Evolutionary conservation across 139 green algal species (phyloP), one percentile per base, ranked within the genome.

Genomic region (Yamagishiella unicocca): DNA sequence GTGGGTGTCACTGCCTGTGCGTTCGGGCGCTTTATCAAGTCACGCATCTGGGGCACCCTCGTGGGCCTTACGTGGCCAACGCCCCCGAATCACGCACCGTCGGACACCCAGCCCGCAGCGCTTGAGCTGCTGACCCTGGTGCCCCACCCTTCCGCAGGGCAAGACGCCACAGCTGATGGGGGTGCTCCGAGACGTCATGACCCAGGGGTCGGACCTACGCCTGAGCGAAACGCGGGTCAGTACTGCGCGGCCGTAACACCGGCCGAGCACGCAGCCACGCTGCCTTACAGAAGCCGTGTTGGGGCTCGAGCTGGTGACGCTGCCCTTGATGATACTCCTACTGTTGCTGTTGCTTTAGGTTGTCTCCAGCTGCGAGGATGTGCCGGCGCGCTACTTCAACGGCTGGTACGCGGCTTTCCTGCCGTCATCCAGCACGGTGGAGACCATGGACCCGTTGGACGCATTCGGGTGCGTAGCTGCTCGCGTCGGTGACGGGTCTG

Each of bases 281-380:
- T n/a, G n/a, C n/a, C n/a, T n/a, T n/a, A n/a, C n/a, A n/a, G n/a
- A n/a, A n/a, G n/a, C n/a, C n/a, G n/a, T n/a, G n/a, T n/a, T n/a
- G n/a, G n/a, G n/a, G n/a, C n/a, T n/a, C n/a, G n/a, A n/a, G n/a
- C n/a, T n/a, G n/a, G 50, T 17, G 50, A 17, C 50, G 17, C 14
- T 61, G 50, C 14, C 50, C 17, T 61, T 31, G 31, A 8, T 8
- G 19, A 68, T 40, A 5, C 83, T 55, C 29, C 45, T 17, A 46
- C 35, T 71, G 6, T 6, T 62, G 6, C 31, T 62, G 25, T 27
- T 37, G 6, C 27, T 31, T 0, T 73, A 91, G 87, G 78, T 93
- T 0, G 46, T 93, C 1, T 82, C 85, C 79, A 90, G 87, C 79
- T 91, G 83, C 25, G 90, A 93, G 87, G 90, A 93, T 71, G 89